These are phyloP conservation scores for Cyberlindnera maritima DNA, from an alignment of 805 yeast species.

Conservation along the genomic window DNA sequence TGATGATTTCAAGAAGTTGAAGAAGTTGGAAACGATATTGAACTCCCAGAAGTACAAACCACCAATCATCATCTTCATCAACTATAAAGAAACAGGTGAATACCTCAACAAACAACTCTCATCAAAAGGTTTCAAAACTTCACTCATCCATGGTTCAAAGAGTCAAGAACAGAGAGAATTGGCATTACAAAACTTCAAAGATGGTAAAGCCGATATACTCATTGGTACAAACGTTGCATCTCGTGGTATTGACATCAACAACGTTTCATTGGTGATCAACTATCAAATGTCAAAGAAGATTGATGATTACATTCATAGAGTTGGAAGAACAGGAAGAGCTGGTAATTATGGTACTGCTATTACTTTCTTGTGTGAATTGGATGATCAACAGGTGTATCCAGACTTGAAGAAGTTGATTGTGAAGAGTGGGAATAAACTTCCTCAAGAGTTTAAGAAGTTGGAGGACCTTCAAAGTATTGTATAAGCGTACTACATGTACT, in stretches of 20 bases:
- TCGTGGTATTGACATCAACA: constrained; percentile 90
- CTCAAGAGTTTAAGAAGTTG: constrained; percentile 21
- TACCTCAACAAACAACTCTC: constrained; percentile 50
- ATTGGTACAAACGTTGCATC: constrained; percentile 97
- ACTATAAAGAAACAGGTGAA: constrained; percentile 74
- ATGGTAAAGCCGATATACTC: constrained; percentile 55
- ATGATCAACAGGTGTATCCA: constrained; percentile 43
- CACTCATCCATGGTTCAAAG: constrained; percentile 82
- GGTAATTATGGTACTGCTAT: constrained; percentile 76
- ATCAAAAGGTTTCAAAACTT: constrained; percentile 45
- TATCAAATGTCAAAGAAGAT: constrained; percentile 77
- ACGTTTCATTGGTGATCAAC: constrained; percentile 81
- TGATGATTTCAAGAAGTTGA: constrained; percentile 45
- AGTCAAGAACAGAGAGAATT: constrained; percentile 81
- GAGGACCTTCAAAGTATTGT: constrained; percentile 12
- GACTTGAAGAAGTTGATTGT: constrained; percentile 24
- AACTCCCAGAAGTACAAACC: constrained; percentile 35
- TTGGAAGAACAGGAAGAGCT: constrained; percentile 97
- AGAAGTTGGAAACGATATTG: constrained; percentile 40
- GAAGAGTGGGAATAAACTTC: constrained; percentile 23
- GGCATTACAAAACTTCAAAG: constrained; percentile 60
- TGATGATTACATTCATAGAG: constrained; percentile 87
- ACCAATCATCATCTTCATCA: constrained; percentile 78
- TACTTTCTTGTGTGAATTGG: constrained; percentile 74
- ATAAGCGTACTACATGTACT: too few species aligned